Evolutionary conservation across 768 basidiomycete genomes (phyloP).

Genomic region (Russula emetica): DNA sequence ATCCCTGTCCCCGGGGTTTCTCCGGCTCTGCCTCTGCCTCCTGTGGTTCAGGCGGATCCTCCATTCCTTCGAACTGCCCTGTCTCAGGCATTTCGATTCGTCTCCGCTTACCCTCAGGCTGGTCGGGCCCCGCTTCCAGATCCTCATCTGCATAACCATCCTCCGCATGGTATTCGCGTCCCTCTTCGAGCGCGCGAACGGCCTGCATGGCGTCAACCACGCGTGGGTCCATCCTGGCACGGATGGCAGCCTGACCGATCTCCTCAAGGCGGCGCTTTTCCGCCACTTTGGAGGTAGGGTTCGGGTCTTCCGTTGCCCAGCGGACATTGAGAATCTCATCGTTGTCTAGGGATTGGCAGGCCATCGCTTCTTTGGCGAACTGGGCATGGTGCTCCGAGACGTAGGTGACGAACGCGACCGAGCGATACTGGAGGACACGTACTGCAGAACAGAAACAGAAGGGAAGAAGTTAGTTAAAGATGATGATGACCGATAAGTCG

Average conservation of each 20-base stretch:
- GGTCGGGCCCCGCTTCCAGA: conserved; percentile 37
- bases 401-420: conserved; percentile 97
- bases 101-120: conserved; percentile 38
- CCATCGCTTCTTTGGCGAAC: conserved; percentile 99
- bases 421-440: conserved; percentile 88
- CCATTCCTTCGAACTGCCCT: conserved; percentile 1
- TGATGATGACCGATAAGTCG: neutral
- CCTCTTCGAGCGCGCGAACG: conserved; percentile 86
- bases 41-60: conserved; percentile 5
- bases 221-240: conserved; percentile 76
- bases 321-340: conserved; percentile 98
- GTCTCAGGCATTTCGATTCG: conserved; percentile 33
- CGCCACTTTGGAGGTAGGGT: conserved; percentile 80
- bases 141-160: conserved; percentile 32
- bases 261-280: conserved; percentile 83
- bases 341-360: conserved; percentile 94
- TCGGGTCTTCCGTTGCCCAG: conserved; percentile 99
- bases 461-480: neutral
- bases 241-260: conserved; percentile 82
- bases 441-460: conserved; percentile 41
- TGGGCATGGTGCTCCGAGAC: conserved; percentile 79
- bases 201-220: conserved; percentile 86
- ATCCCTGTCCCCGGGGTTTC: conserved; percentile 50
- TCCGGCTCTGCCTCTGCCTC: conserved; percentile 20
- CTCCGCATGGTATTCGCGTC: conserved; percentile 35